Conservation (phyloP, 495 filamentous ascomycete species). For the Glutinoglossum americanum region DNA sequence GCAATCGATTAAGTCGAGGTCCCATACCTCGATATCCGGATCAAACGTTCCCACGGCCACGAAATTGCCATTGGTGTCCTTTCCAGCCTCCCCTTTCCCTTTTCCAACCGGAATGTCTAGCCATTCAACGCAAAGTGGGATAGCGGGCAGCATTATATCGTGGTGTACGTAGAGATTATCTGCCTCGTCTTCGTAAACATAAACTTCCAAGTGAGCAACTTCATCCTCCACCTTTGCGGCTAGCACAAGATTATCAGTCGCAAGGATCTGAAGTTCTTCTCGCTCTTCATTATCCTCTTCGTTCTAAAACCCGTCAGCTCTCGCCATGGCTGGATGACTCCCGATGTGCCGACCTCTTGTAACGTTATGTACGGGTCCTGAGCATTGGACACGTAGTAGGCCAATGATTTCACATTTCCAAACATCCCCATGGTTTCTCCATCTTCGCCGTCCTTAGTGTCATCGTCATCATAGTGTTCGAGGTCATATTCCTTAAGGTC, state of each 20-base stretch:
- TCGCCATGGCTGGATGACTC: background rate
- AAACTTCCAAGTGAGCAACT: constrained; percentile 86
- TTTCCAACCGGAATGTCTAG: constrained; percentile 70
- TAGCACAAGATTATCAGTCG: constrained; percentile 77
- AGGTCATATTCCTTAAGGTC: constrained; percentile 89
- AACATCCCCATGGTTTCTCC: constrained; percentile 71
- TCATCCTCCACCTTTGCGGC: constrained; percentile 92
- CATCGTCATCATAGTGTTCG: constrained; percentile 82
- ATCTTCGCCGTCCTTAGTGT: constrained; percentile 33
- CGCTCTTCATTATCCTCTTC: constrained; percentile 73
- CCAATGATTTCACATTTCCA: constrained; percentile 77
- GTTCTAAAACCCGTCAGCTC: constrained; percentile 11
- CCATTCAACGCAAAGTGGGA: constrained; percentile 92
- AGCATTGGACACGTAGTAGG: constrained; percentile 80
- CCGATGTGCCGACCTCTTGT: constrained; percentile 21
- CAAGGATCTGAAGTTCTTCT: constrained; percentile 82
- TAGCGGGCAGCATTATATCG: constrained; percentile 96
- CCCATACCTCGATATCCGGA: constrained; percentile 96
- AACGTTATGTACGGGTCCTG: constrained; percentile 94
- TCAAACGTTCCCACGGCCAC: constrained; percentile 94
- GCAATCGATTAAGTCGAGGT: constrained; percentile 82
- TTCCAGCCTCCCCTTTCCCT: constrained; percentile 19
- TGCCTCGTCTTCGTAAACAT: constrained; percentile 83
- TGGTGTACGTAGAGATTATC: constrained; percentile 98
- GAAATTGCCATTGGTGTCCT: constrained; percentile 50